These are phyloP conservation scores for Caryopteris hybrid DNA, from an alignment of 305 asterid species.

Conservation along the genomic window DNA sequence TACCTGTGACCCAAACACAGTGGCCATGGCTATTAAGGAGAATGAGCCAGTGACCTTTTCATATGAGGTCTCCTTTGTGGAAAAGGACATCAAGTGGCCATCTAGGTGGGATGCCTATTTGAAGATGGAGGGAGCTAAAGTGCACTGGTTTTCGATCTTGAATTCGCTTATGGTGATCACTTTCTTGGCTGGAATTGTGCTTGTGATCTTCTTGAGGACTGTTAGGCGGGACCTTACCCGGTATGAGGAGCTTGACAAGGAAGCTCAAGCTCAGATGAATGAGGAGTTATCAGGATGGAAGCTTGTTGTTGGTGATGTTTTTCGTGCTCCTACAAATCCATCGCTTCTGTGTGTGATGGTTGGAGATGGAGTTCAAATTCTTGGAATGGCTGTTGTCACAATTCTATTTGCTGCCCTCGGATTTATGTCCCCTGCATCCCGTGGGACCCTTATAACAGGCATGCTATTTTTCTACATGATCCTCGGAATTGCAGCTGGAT, in stretches of 20 bases:
- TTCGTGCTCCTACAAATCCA: constrained; percentile 52
- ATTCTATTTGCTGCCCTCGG: constrained; percentile 67
- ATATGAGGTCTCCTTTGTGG: constrained; percentile 63
- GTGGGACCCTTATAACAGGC: constrained; percentile 55
- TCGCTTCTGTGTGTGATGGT: constrained; percentile 58
- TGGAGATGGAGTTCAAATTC: constrained; percentile 64
- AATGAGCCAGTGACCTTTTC: constrained; percentile 58
- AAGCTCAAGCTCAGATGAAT: constrained; percentile 64
- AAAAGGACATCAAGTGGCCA: constrained; percentile 81
- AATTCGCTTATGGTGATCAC: constrained; percentile 83
- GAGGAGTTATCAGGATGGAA: constrained; percentile 75
- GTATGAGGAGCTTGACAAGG: constrained; percentile 83
- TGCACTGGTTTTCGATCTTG: constrained; percentile 81
- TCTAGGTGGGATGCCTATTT: constrained; percentile 90
- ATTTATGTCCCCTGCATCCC: constrained; percentile 76
- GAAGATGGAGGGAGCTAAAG: constrained; percentile 90
- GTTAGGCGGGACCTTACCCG: constrained; percentile 74
- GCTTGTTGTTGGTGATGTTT: constrained; percentile 63
- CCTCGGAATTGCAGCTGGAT: constrained; percentile 68
- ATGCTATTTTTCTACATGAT: constrained; percentile 66
- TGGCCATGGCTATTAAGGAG: constrained; percentile 58
- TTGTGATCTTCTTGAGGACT: constrained; percentile 76
- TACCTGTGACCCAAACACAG: constrained; percentile 57
- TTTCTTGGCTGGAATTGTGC: constrained; percentile 83
- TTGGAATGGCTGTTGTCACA: constrained; percentile 64